phyloP scores from a whole-genome alignment of 768 basidiomycete genomes.

The Piloderma croceum region DNA sequence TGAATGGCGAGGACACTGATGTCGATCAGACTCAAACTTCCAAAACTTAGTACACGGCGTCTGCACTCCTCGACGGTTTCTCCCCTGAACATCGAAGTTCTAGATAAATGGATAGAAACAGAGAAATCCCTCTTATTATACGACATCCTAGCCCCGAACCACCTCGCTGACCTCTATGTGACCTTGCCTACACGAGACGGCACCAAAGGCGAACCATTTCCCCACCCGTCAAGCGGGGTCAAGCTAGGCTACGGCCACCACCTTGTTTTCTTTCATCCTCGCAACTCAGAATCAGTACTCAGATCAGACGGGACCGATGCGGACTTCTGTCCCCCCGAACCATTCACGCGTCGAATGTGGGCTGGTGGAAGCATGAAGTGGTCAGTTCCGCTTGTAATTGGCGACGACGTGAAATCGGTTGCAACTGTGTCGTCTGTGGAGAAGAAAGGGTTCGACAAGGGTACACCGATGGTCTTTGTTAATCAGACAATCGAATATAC shows the following conservation, averaged over 20 bases:
- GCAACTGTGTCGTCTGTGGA: constrained; percentile 46
- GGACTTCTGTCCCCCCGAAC: constrained; percentile 65
- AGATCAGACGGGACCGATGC: constrained; percentile 69
- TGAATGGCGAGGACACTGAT: too few relatives aligned
- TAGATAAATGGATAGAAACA: constrained; percentile 51
- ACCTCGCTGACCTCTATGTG: constrained; percentile 56
- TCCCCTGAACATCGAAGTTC: constrained; percentile 16
- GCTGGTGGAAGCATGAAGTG: constrained; percentile 65
- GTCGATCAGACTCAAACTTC: too few relatives aligned
- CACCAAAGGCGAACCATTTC: constrained; percentile 27
- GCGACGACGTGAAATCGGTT: constrained; percentile 43
- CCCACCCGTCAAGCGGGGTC: constrained; percentile 34
- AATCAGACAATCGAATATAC: constrained; percentile 55
- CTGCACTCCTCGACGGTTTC: too few relatives aligned
- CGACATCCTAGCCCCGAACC: constrained; percentile 51
- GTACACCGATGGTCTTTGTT: constrained; percentile 69
- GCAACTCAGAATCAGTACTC: constrained; percentile 49
- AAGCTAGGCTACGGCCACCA: constrained; percentile 61
- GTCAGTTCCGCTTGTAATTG: constrained; percentile 47
- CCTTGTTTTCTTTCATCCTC: constrained; percentile 69
- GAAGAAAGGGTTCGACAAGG: constrained; percentile 62
- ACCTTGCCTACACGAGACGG: constrained; percentile 74
- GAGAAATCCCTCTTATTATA: constrained; percentile 40
- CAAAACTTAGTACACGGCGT: too few relatives aligned
- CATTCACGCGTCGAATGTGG: constrained; percentile 81